A percentile compares a stretch with the other conserved stretches of the same genome.
Evolutionary conservation across 768 basidiomycete genomes (phyloP).

Genomic region (Serpula lacrymans): DNA sequence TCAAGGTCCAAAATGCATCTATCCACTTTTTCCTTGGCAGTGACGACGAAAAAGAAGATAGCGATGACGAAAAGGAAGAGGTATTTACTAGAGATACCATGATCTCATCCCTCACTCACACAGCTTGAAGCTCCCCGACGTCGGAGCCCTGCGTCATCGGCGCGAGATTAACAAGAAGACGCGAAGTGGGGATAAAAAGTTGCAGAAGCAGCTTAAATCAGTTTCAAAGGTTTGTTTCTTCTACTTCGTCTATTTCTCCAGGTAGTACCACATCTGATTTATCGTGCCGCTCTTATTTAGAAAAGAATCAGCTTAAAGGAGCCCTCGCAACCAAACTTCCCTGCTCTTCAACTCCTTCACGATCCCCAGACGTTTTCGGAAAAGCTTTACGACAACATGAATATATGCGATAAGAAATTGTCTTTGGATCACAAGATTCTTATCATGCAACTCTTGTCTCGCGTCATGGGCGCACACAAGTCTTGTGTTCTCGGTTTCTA

Average conservation of each 20-base stretch:
- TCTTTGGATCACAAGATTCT: constrained; percentile 96
- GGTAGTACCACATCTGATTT: constrained; percentile 34
- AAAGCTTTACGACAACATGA: constrained; percentile 83
- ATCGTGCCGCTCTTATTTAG: constrained; percentile 19
- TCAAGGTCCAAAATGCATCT: constrained; percentile 93
- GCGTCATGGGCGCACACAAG: constrained; percentile 91
- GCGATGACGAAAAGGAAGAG: constrained; percentile 68
- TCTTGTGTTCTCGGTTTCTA: constrained; percentile 93
- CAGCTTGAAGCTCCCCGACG: constrained; percentile 52
- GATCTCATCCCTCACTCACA: not conserved
- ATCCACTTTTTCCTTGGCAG: constrained; percentile 96
- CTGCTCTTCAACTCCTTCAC: constrained; percentile 87
- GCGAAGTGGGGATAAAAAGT: constrained; percentile 74
- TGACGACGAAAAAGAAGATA: constrained; percentile 72
- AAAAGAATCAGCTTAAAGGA: constrained; percentile 30
- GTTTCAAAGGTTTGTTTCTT: constrained; percentile 62
- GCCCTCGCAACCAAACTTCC: constrained; percentile 63
- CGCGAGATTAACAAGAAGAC: constrained; percentile 95
- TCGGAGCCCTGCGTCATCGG: constrained; percentile 77
- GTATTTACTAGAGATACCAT: too few species aligned
- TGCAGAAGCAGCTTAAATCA: constrained; percentile 66
- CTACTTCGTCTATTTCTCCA: not conserved
- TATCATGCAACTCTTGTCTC: constrained; percentile 93
- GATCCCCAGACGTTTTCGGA: constrained; percentile 97
- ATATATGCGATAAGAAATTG: constrained; percentile 88